Conservation (phyloP, 495 filamentous ascomycete species). For the Penicillium herquei region DNA sequence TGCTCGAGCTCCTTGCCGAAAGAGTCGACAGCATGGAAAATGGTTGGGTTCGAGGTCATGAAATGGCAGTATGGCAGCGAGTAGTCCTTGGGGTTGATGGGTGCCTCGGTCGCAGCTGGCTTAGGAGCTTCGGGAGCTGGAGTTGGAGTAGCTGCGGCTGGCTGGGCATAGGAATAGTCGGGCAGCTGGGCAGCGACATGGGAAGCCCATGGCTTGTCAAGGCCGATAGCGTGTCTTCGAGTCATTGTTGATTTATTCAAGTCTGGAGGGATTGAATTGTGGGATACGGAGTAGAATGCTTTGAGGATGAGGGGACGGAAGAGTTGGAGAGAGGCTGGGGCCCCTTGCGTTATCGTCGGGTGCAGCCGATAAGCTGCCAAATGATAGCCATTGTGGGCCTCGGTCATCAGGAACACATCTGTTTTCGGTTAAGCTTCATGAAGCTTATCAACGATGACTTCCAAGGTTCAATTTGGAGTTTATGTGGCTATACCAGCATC, state of each 20-base stretch:
- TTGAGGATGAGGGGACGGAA: constrained; percentile 13
- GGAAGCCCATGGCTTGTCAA: constrained; percentile 25
- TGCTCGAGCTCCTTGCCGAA: constrained; percentile 69
- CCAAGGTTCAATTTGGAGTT: too few species aligned
- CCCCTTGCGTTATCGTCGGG: neutral
- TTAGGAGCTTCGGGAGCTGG: constrained; percentile 17
- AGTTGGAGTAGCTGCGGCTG: constrained; percentile 6
- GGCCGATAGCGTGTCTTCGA: constrained; percentile 20
- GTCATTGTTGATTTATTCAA: constrained; percentile 22
- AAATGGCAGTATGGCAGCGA: constrained; percentile 85
- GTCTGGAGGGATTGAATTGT: neutral
- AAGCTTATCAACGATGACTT: too few species aligned
- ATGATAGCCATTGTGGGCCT: neutral
- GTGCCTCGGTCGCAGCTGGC: constrained; percentile 13
- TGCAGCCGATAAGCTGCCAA: neutral
- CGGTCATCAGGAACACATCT: neutral
- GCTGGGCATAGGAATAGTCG: constrained; percentile 1
- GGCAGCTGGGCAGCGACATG: constrained; percentile 24
- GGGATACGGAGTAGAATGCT: constrained; percentile 4
- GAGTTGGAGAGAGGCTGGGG: constrained; percentile 7
- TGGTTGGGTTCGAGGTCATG: constrained; percentile 84
- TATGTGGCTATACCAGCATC: too few species aligned
- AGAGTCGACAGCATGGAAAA: constrained; percentile 81
- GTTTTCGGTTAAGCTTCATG: neutral
- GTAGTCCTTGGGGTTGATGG: constrained; percentile 56